Conservation (phyloP, 805 yeast genomes). For the Kodamaea fukazawae region DNA sequence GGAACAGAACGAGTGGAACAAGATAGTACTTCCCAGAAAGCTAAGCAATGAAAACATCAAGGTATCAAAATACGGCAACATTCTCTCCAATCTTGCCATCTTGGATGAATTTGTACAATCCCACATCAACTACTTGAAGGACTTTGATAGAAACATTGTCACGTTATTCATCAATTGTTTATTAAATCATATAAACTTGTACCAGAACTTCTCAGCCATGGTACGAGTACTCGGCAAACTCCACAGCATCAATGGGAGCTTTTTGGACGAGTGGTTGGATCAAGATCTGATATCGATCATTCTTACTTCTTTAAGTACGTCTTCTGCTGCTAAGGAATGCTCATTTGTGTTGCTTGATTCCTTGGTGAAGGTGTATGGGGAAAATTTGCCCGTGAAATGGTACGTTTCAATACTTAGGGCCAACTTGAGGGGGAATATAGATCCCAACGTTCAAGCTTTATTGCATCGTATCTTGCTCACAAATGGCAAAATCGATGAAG, state of each 20-base stretch:
- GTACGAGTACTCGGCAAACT: conserved; percentile 19
- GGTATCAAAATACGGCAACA: conserved; percentile 28
- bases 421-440: conserved; percentile 22
- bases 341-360: conserved; percentile 24
- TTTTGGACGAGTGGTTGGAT: conserved; percentile 25
- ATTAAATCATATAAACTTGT: conserved; percentile 31
- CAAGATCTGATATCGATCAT: conserved; percentile 31
- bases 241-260: conserved; percentile 14
- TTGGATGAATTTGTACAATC: conserved; percentile 21
- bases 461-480: conserved; percentile 19
- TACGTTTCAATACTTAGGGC: conserved; percentile 25
- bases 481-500: neutral
- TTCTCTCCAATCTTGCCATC: conserved; percentile 27
- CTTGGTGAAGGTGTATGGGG: conserved; percentile 12
- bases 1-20: conserved; percentile 13
- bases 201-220: conserved; percentile 36
- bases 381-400: conserved; percentile 14
- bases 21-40: conserved; percentile 18
- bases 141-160: neutral
- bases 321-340: conserved; percentile 26
- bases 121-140: conserved; percentile 23
- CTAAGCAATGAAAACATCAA: conserved; percentile 24
- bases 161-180: conserved; percentile 32
- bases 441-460: conserved; percentile 21
- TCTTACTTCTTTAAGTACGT: conserved; percentile 23